Evolutionary conservation across 2,329 filamentous ascomycete species (phyloP).

Genomic region (Sclerotinia glacialis): DNA sequence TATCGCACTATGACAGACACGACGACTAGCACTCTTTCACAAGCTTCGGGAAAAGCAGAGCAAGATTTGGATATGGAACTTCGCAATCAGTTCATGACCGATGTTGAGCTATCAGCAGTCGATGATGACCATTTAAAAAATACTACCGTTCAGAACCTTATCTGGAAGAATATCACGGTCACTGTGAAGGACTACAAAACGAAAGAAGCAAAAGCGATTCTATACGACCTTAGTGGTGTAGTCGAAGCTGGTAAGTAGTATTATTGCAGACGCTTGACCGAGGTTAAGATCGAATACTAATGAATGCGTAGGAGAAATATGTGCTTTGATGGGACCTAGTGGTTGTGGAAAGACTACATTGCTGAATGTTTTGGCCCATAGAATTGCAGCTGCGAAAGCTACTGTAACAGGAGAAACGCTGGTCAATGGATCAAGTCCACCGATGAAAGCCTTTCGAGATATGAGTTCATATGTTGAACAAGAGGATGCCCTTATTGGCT

Average conservation of each 20-base stretch:
- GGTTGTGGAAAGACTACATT: conserved; percentile 79
- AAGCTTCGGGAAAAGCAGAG: conserved; percentile 16
- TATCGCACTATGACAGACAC: conserved; percentile 17
- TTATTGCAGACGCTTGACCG: not conserved
- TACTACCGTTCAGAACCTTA: conserved; percentile 59
- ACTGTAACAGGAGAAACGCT: conserved; percentile 54
- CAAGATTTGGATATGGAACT: conserved; percentile 16
- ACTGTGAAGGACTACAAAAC: conserved; percentile 69
- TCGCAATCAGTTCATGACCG: conserved; percentile 24
- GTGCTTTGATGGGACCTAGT: conserved; percentile 78
- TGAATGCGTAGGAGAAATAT: conserved; percentile 57
- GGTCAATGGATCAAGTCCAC: conserved; percentile 60
- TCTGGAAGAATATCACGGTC: conserved; percentile 66
- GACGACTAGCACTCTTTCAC: conserved; percentile 16
- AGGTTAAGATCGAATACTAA: conserved; percentile 1
- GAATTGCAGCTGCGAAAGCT: conserved; percentile 50
- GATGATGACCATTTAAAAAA: conserved; percentile 54
- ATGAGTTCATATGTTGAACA: conserved; percentile 82
- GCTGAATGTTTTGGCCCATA: conserved; percentile 72
- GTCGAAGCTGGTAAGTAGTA: conserved; percentile 55
- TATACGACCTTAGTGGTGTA: conserved; percentile 61
- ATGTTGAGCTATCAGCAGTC: conserved; percentile 34
- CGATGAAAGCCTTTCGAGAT: conserved; percentile 56
- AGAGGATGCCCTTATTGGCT: conserved; percentile 79
- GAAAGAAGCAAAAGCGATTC: conserved; percentile 60